phyloP scores from a whole-genome alignment of 345 rosid genomes.

The Pugionium cornutum region DNA sequence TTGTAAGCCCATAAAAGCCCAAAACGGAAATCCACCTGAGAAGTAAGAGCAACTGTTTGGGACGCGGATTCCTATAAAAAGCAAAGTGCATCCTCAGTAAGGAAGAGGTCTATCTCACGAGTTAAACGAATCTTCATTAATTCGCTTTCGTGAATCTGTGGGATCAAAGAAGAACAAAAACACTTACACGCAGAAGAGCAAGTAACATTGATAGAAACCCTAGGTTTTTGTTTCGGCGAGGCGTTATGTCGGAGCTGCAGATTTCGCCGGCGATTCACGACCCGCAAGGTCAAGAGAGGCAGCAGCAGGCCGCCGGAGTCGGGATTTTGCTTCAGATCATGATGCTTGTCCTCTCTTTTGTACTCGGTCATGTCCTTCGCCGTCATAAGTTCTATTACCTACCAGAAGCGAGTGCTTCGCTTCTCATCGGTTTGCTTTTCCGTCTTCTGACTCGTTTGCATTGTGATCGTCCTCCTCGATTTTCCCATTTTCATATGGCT shows the following conservation, averaged over 20 bases:
- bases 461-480: slow-evolving; percentile 7
- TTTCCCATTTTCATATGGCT: neutral
- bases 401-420: slow-evolving; percentile 98
- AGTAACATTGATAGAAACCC: slow-evolving; percentile 30
- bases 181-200: slow-evolving; percentile 12
- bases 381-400: slow-evolving; percentile 95
- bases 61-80: slow-evolving; percentile 34
- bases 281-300: slow-evolving; percentile 59
- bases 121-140: slow-evolving; percentile 23
- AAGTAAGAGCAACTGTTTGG: slow-evolving; percentile 12
- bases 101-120: slow-evolving; percentile 27
- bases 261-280: slow-evolving; percentile 55
- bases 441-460: slow-evolving; percentile 23
- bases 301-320: slow-evolving; percentile 97
- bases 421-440: slow-evolving; percentile 70
- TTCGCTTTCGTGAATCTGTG: slow-evolving; percentile 28
- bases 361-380: slow-evolving; percentile 94
- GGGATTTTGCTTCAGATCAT: slow-evolving; percentile 98
- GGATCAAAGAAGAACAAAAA: slow-evolving; percentile 14
- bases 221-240: slow-evolving; percentile 19
- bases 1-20: slow-evolving; percentile 24
- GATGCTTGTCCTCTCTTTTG: slow-evolving; percentile 99
- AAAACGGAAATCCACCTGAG: slow-evolving; percentile 32
- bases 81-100: slow-evolving; percentile 22
- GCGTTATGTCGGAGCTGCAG: slow-evolving; percentile 41